These are phyloP conservation scores for Neoboletus subvelutipes DNA, from an alignment of 768 basidiomycete species.

Conservation along the genomic window DNA sequence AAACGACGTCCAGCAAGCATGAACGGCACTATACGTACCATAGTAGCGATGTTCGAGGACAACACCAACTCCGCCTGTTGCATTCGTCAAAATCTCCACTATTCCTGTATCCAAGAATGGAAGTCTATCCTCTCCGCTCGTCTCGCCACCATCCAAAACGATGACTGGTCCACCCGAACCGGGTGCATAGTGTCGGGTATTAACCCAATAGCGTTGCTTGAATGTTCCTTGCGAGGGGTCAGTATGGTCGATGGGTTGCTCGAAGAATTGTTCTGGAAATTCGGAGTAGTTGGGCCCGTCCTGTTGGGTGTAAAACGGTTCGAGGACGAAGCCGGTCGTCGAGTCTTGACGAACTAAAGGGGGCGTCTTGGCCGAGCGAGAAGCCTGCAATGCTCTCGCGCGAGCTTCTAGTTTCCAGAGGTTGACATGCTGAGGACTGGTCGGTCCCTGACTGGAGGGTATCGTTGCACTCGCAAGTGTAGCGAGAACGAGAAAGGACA, in stretches of 20 bases:
- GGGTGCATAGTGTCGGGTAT: conserved; percentile 72
- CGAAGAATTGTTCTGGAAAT: conserved; percentile 68
- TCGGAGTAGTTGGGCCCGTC: conserved; percentile 25
- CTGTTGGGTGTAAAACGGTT: conserved; percentile 9
- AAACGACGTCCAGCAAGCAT: background rate
- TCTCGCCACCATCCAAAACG: conserved; percentile 92
- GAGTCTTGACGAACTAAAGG: conserved; percentile 26
- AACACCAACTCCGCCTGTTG: conserved; percentile 85
- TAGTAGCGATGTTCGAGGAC: conserved; percentile 95
- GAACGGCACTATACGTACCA: conserved; percentile 40
- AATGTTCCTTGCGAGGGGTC: conserved; percentile 60
- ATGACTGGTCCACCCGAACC: conserved; percentile 79
- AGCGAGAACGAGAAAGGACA: conserved; percentile 10
- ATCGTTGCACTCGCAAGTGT: conserved; percentile 9
- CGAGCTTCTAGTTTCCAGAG: conserved; percentile 52
- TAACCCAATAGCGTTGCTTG: conserved; percentile 91
- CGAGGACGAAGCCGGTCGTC: conserved; percentile 11
- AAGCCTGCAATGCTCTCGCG: conserved; percentile 15
- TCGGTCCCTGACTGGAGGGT: conserved; percentile 13
- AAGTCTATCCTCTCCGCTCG: conserved; percentile 68
- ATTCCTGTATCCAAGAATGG: conserved; percentile 72
- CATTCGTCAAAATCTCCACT: conserved; percentile 77
- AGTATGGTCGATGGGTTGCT: conserved; percentile 87
- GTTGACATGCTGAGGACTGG: conserved; percentile 63
- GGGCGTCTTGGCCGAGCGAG: conserved; percentile 10